Percentiles rank a stretch among this genome's conserved stretches.
These are phyloP conservation scores for Macrophomina phaseolina DNA, from an alignment of 2,329 filamentous ascomycete genomes.

Conservation along the genomic window DNA sequence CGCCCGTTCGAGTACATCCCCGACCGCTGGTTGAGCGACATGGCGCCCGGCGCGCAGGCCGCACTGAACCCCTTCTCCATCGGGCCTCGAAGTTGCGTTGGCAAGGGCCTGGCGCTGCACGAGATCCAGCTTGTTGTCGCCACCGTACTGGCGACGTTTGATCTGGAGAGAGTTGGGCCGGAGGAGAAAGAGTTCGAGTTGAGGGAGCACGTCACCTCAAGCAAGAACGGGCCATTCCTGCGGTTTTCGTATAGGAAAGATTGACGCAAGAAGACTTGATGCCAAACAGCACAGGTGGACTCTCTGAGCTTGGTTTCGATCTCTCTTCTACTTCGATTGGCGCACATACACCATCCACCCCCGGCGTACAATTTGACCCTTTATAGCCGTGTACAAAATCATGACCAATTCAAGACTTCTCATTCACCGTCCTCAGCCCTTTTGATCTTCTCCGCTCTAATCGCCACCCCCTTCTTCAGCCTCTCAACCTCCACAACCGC, in stretches of 20 bases:
- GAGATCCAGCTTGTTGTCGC: conserved; percentile 67
- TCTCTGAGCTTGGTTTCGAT: neutral
- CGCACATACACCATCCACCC: neutral
- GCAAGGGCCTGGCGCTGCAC: conserved; percentile 65
- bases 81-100: conserved; percentile 73
- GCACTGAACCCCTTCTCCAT: conserved; percentile 76
- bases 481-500: neutral
- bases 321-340: neutral
- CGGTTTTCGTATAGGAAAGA: neutral
- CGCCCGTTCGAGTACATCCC: conserved; percentile 45
- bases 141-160: conserved; percentile 62
- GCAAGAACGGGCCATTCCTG: conserved; percentile 2
- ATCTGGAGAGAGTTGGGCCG: conserved; percentile 44
- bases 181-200: neutral
- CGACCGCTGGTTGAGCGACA: conserved; percentile 8
- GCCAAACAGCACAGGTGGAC: neutral
- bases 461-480: neutral
- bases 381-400: neutral
- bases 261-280: neutral
- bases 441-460: neutral
- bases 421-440: neutral
- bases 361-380: neutral
- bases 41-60: neutral
- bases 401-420: neutral
- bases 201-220: conserved; percentile 6